These are phyloP conservation scores for Phaffia tasmanica DNA, from an alignment of 768 basidiomycete species.

Conservation along the genomic window DNA sequence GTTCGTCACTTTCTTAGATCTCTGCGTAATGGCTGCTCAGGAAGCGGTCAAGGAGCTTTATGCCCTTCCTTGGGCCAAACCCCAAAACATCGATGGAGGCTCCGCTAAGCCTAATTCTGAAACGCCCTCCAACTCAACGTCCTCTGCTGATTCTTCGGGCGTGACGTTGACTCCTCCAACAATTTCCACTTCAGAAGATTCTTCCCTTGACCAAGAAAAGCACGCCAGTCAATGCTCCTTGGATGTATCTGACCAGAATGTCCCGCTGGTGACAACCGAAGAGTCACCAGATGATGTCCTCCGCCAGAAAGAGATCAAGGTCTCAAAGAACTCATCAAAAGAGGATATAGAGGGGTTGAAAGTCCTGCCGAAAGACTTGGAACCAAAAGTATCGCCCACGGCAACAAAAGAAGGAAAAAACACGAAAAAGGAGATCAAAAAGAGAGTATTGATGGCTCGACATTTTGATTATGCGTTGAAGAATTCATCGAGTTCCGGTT, in stretches of 20 bases:
- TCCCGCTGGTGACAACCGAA: neutral
- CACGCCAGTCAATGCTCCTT: neutral
- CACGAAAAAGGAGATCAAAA: constrained; percentile 19
- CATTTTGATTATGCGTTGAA: constrained; percentile 76
- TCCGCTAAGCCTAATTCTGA: constrained; percentile 23
- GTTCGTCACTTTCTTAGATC: constrained; percentile 45
- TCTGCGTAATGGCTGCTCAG: constrained; percentile 84
- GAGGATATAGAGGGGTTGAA: too few relatives aligned
- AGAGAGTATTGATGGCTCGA: constrained; percentile 45
- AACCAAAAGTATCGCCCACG: neutral
- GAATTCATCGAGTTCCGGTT: constrained; percentile 81
- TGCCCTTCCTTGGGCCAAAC: constrained; percentile 58
- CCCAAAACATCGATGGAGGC: neutral
- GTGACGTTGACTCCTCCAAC: constrained; percentile 4
- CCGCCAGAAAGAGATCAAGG: neutral
- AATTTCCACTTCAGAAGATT: neutral
- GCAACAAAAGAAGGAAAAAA: constrained; percentile 6
- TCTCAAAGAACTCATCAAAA: too few relatives aligned
- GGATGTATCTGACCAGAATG: too few relatives aligned
- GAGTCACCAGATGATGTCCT: neutral
- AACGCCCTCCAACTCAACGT: constrained; percentile 19
- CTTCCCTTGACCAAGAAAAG: constrained; percentile 10
- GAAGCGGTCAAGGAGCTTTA: constrained; percentile 81
- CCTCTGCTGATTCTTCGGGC: neutral
- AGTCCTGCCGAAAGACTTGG: too few relatives aligned